Evolutionary conservation across 371 early-diverging fungal genomes (phyloP).

Genomic region (Haplosporangium sp.): DNA sequence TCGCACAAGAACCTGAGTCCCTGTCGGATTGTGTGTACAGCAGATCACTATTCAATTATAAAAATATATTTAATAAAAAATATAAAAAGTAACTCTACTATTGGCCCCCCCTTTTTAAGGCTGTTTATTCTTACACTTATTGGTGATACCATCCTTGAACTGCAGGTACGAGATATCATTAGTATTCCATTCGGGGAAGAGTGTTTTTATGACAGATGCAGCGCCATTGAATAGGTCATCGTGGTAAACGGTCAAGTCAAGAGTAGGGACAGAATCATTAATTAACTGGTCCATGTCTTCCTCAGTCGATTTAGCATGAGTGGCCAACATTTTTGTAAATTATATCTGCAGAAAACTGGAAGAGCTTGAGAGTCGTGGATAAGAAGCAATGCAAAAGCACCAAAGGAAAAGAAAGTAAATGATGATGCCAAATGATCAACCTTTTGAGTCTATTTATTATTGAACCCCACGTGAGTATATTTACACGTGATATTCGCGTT

Average conservation of each 20-base stretch:
- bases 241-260: constrained; percentile 67
- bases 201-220: constrained; percentile 61
- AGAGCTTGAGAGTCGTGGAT: neutral
- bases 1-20: constrained; percentile 83
- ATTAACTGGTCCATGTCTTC: constrained; percentile 37
- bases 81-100: neutral
- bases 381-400: too few relatives aligned
- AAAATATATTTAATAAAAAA: constrained; percentile 10
- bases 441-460: too few relatives aligned
- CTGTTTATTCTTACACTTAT: constrained; percentile 72
- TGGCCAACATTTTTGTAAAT: constrained; percentile 33
- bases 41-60: constrained; percentile 71
- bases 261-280: constrained; percentile 36
- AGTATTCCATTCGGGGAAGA: constrained; percentile 83
- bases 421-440: neutral
- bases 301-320: constrained; percentile 27
- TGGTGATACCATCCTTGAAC: constrained; percentile 95
- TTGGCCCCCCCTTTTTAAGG: neutral
- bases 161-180: constrained; percentile 74
- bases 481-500: too few relatives aligned
- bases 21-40: constrained; percentile 73
- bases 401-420: neutral
- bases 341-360: neutral
- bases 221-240: constrained; percentile 76
- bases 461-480: neutral